Evolutionary conservation across 176 grass and related monocot genomes (phyloP), one percentile per base, ranked within the genome.

Genomic region (Carex myosuroides): DNA sequence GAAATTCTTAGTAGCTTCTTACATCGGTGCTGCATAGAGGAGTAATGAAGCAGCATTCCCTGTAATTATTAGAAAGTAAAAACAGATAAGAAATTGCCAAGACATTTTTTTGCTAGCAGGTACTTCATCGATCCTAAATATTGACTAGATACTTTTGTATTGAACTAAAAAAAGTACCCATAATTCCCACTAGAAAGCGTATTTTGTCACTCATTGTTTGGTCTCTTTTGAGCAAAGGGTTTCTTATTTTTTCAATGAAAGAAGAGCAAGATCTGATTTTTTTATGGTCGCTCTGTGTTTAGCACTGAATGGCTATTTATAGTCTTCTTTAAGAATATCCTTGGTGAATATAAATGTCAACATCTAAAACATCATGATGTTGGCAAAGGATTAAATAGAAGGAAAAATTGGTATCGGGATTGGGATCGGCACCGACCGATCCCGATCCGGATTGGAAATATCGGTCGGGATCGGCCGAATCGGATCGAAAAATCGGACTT

Each of bases 1-100:
- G 18, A 86, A 6, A 55, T 13, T 79, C 46, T 26, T 65, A 79
- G 22, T 26, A 9, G 69, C 6, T 57, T 48, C 53, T 44, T 96
- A 96, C 91, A 89, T 83, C 60, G 94, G 94, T 83, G 88, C 83
- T 72, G 87, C 75, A 77, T 91, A 96, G 37, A 96, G 91, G 65
- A 93, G 91, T 33, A 88, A 55, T 30, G 91, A 93, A 39, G 88
- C 63, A 60, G 66, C 85, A 83, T 85, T 85, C 73, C 87, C 93
- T 96, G 87, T 83, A 91, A 44, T 82, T 44, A 17, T 82, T 42
- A 82, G 55, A 42, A 64, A 82, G 48, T 82, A 17, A 17, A 16
- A 55, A 59, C 13, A 10, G 13, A 86, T 55, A 42, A 78, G 16
- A 69, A 30, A 20, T 29, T 16, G 12, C 13, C 12, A 14, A 57